Evolutionary conservation across 2,329 filamentous ascomycete species (phyloP).

Genomic region (Fusarium sp.): DNA sequence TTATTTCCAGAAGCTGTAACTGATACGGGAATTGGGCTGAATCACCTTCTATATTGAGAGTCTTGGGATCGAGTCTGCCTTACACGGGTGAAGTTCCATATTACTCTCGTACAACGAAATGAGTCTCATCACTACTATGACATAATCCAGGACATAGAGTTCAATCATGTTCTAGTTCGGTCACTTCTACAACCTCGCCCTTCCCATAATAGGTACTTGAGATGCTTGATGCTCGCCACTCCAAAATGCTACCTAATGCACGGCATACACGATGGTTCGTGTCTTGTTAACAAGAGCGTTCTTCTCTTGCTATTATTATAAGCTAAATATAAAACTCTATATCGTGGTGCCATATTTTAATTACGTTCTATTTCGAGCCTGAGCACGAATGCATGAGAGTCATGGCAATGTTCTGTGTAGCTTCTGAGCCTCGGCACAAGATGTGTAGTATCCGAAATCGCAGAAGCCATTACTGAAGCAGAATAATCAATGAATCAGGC

Average conservation of each 20-base stretch:
- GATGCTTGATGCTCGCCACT: not conserved
- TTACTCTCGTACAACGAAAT: not conserved
- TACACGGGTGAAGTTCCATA: not conserved
- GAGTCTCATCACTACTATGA: not conserved
- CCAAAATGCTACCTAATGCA: not conserved
- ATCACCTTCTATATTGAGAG: slow-evolving; percentile 12
- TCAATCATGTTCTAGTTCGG: not conserved
- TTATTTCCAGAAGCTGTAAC: slow-evolving; percentile 12
- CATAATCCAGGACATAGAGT: not conserved
- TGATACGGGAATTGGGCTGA: slow-evolving; percentile 2
- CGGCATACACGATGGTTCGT: not conserved
- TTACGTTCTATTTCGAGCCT: not conserved
- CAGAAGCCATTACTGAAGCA: not conserved
- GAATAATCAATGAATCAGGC: not conserved
- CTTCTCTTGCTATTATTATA: not conserved
- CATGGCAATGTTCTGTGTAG: not conserved
- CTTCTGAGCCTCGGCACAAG: not conserved
- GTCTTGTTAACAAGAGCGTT: not conserved
- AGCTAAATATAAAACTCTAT: not conserved
- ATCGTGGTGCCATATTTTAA: not conserved
- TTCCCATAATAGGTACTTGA: not conserved
- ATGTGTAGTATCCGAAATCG: not conserved
- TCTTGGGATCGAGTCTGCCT: not conserved
- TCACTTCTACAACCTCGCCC: not conserved
- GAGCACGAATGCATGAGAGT: not conserved